These are phyloP conservation scores for Vitis riparia DNA, from an alignment of 164 flowering plant species.

Conservation along the genomic window DNA sequence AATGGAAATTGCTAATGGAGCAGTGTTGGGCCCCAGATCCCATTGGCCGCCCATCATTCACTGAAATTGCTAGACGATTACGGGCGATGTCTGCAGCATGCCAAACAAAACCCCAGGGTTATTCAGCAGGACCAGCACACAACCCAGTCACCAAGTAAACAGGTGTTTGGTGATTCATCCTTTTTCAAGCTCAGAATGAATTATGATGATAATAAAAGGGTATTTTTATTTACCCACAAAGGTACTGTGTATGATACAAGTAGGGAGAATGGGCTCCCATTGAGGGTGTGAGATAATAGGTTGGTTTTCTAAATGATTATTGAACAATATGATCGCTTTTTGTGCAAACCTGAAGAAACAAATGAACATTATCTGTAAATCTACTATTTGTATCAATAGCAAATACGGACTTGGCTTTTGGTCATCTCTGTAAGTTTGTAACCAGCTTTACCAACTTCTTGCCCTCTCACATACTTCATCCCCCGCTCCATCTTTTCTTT, in stretches of 20 bases:
- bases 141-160: no score
- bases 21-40: slow-evolving; percentile 56
- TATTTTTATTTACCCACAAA: background rate
- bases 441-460: background rate
- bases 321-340: background rate
- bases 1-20: slow-evolving; percentile 53
- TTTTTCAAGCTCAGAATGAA: background rate
- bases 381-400: background rate
- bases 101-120: slow-evolving; percentile 15
- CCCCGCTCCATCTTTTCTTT: no score
- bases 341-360: background rate
- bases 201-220: background rate
- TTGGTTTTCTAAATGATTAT: background rate
- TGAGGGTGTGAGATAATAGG: background rate
- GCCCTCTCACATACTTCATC: no score
- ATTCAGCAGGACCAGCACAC: background rate
- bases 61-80: slow-evolving; percentile 42
- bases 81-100: slow-evolving; percentile 39
- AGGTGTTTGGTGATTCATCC: background rate
- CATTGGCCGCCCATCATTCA: slow-evolving; percentile 36
- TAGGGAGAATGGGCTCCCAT: background rate
- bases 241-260: background rate
- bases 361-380: background rate
- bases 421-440: background rate
- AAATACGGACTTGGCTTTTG: background rate